A percentile compares a stretch with the other conserved stretches of the same genome.
Conservation (phyloP, 306 rosid genomes). For the Acacia melanoxylon region DNA sequence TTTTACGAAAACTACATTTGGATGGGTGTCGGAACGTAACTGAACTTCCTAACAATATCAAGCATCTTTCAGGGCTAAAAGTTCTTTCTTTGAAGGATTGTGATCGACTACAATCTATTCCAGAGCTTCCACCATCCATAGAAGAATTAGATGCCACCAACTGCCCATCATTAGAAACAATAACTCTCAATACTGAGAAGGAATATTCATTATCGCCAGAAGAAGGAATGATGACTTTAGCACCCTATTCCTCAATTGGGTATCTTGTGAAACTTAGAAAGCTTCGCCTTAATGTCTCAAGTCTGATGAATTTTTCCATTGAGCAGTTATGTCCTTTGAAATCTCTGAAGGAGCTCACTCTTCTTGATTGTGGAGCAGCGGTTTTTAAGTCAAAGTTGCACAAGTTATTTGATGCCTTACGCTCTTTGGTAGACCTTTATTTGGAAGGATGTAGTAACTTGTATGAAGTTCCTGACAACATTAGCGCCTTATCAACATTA, state of each 20-base stretch:
- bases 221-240: not conserved
- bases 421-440: not conserved
- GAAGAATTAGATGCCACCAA: conserved; percentile 6
- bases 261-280: conserved; percentile 8
- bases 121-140: conserved; percentile 9
- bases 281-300: not conserved
- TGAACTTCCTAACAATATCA: conserved; percentile 16
- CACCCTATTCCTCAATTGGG: not conserved
- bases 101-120: not conserved
- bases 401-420: not conserved
- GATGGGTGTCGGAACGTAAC: conserved; percentile 4
- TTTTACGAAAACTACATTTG: not conserved
- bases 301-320: conserved; percentile 7
- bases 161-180: not conserved
- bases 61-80: not conserved
- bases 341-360: conserved; percentile 17
- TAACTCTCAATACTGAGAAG: not conserved
- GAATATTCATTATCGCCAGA: not conserved
- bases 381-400: conserved; percentile 14
- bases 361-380: not conserved
- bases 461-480: conserved; percentile 2
- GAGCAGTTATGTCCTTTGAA: conserved; percentile 1
- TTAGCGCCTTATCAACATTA: not conserved
- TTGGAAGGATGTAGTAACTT: conserved; percentile 1
- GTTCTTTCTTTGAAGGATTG: conserved; percentile 4